A percentile compares a stretch with the other conserved stretches of the same genome.
These are phyloP conservation scores for Acorus gramineus DNA, from an alignment of 106 monocot genomes.

Conservation along the genomic window DNA sequence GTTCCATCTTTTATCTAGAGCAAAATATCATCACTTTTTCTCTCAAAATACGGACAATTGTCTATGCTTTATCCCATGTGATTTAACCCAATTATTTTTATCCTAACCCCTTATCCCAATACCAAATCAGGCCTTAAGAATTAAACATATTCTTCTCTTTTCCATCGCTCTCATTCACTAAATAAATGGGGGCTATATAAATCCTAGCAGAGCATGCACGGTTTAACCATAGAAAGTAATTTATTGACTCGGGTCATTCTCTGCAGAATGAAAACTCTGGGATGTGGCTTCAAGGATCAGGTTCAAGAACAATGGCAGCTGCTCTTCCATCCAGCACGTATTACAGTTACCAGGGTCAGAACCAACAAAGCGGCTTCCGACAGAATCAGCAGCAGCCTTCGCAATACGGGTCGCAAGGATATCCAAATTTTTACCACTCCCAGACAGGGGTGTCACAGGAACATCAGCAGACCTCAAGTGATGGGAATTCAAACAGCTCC, in stretches of 20 bases:
- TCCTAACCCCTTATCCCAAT: too few relatives aligned
- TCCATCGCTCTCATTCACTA: too few relatives aligned
- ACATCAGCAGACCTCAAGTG: constrained; percentile 43
- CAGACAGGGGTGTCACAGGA: constrained; percentile 50
- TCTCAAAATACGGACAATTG: too few relatives aligned
- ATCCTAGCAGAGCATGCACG: too few relatives aligned
- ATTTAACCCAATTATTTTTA: too few relatives aligned
- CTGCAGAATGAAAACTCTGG: constrained; percentile 60
- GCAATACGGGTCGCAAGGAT: constrained; percentile 43
- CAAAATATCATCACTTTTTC: too few relatives aligned
- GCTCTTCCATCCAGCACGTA: constrained; percentile 60
- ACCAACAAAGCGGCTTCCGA: constrained; percentile 51
- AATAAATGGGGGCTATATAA: too few relatives aligned
- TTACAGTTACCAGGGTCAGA: constrained; percentile 72
- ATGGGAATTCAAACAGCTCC: constrained; percentile 33
- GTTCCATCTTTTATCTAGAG: too few relatives aligned
- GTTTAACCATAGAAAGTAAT: too few relatives aligned
- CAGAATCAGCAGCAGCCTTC: constrained; percentile 68
- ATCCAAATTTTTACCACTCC: constrained; percentile 66
- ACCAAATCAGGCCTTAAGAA: too few relatives aligned
- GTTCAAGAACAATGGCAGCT: constrained; percentile 55
- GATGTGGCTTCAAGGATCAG: constrained; percentile 69
- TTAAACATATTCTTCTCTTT: too few relatives aligned
- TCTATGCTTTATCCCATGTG: too few relatives aligned
- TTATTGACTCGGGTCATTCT: not conserved